phyloP scores from a whole-genome alignment of 2,329 filamentous ascomycete genomes.

The Keithomyces neogunnii region DNA sequence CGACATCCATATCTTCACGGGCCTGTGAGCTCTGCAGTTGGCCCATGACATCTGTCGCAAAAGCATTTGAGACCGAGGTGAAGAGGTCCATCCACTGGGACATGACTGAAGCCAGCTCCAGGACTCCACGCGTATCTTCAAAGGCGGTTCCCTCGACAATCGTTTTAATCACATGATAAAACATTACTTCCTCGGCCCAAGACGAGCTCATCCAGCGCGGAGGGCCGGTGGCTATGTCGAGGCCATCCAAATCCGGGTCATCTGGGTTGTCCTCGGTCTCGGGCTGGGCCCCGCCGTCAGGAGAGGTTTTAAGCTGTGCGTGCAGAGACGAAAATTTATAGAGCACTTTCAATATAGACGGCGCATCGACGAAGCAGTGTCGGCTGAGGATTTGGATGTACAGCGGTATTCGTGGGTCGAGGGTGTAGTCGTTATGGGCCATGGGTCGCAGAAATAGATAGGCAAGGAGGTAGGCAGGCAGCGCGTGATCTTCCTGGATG shows the following conservation, averaged over 20 bases:
- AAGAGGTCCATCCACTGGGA: slow-evolving; percentile 53
- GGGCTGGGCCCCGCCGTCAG: slow-evolving; percentile 5
- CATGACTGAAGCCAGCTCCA: slow-evolving; percentile 40
- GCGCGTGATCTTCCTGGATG: slow-evolving; percentile 41
- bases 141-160: slow-evolving; percentile 54
- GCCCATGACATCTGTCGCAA: slow-evolving; percentile 39
- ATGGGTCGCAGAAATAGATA: slow-evolving; percentile 51
- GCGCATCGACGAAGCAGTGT: slow-evolving; percentile 42
- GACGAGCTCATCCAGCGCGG: slow-evolving; percentile 49
- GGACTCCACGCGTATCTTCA: slow-evolving; percentile 34
- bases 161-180: slow-evolving; percentile 85
- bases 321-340: slow-evolving; percentile 50
- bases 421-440: slow-evolving; percentile 35
- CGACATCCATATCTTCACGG: slow-evolving; percentile 49
- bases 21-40: slow-evolving; percentile 34
- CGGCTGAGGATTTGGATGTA: slow-evolving; percentile 50
- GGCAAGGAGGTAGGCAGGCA: slow-evolving; percentile 43
- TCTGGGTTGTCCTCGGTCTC: slow-evolving; percentile 1
- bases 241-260: slow-evolving; percentile 5
- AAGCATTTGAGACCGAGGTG: slow-evolving; percentile 39
- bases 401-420: slow-evolving; percentile 51
- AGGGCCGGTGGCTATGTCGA: slow-evolving; percentile 13
- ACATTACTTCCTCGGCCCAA: slow-evolving; percentile 75
- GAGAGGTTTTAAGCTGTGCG: slow-evolving; percentile 8
- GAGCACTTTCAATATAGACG: slow-evolving; percentile 45